Base-by-base conservation (phyloP, 805 yeast genomes). In the Cyberlindnera euphorbiiphila region DNA sequence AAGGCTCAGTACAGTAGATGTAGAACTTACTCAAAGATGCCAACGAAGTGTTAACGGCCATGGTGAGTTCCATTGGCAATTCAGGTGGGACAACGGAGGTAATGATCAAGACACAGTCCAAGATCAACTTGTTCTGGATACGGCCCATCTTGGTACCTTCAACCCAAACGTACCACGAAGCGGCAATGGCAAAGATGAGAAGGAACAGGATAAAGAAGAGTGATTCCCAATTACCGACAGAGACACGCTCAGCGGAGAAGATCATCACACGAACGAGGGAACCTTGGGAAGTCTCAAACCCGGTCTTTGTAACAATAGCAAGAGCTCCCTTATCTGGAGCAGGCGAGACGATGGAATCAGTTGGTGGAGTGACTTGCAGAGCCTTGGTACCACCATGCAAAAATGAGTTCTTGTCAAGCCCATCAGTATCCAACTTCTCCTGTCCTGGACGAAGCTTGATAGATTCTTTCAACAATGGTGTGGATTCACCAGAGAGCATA, bases 21-120 rank as follows among this genome's bases (percentile, higher is more conserved):
- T 81, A 89, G 60, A 72, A 81, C 63, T 93, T 93, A 52, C 84
- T 79, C 48, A 93, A 72, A 3, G 97, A 88, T 42, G 88, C 78
- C 60, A 93, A 71, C 6, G 98, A 89, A 25, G 85, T 74, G 64
- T 93, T 93, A 27, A 93, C 98, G 43, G 98, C 98, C 91, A 93
- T 82, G 11, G 98, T 93, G 53, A 93, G 74, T 69, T 93, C 98
- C 98, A 93, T 93, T 42, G 98, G 98, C 51, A 93, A 74, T 66
- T 93, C 98, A 29, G 98, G 98, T 25, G 98, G 98, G 27, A 93
- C 98, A 47, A 93, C 98, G 34, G 98, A 89, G 14, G 98, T 93
- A 53, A 93, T 76, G 52, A 93, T 94, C 57, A 93, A 76, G 48
- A 93, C 84, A 79, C 98, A 93, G 65, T 93, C 98, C 57, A 93